Evolutionary conservation across 2,329 filamentous ascomycete species (phyloP).

Genomic region (Xylogone sp.): DNA sequence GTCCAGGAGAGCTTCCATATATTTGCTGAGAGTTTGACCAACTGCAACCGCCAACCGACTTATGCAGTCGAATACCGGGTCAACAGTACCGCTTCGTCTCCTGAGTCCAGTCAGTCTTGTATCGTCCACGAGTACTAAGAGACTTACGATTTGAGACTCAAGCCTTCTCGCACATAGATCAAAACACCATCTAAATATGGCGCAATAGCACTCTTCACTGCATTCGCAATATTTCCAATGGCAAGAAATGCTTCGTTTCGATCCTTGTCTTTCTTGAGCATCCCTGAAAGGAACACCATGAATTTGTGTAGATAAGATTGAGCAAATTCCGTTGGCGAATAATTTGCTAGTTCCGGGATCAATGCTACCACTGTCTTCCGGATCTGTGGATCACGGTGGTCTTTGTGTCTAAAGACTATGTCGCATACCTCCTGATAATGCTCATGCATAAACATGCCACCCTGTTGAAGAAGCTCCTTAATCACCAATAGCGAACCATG

Average conservation of each 20-base stretch:
- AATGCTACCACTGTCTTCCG: conserved; percentile 85
- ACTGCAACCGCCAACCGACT: conserved; percentile 94
- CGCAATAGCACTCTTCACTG: conserved; percentile 90
- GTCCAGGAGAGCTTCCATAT: conserved; percentile 92
- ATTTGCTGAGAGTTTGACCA: conserved; percentile 94
- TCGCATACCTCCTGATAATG: conserved; percentile 91
- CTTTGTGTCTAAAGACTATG: conserved; percentile 86
- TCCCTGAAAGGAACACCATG: conserved; percentile 92
- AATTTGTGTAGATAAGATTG: conserved; percentile 87
- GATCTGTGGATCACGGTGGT: conserved; percentile 85
- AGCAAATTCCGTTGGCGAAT: conserved; percentile 87
- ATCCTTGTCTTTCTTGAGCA: conserved; percentile 93
- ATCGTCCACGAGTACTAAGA: neutral
- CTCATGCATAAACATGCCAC: conserved; percentile 98
- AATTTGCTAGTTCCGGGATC: conserved; percentile 89
- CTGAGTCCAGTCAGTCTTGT: conserved; percentile 31
- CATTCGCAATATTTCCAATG: conserved; percentile 94
- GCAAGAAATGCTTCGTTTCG: conserved; percentile 91
- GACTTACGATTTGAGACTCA: conserved; percentile 69
- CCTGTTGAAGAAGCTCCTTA: conserved; percentile 88
- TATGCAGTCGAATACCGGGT: conserved; percentile 94
- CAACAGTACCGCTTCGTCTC: conserved; percentile 42
- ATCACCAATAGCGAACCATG: conserved; percentile 93
- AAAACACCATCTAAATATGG: conserved; percentile 94
- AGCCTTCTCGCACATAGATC: conserved; percentile 86